These are phyloP conservation scores for Lolium perenne DNA, from an alignment of 176 grass and related monocot species.

Conservation along the genomic window DNA sequence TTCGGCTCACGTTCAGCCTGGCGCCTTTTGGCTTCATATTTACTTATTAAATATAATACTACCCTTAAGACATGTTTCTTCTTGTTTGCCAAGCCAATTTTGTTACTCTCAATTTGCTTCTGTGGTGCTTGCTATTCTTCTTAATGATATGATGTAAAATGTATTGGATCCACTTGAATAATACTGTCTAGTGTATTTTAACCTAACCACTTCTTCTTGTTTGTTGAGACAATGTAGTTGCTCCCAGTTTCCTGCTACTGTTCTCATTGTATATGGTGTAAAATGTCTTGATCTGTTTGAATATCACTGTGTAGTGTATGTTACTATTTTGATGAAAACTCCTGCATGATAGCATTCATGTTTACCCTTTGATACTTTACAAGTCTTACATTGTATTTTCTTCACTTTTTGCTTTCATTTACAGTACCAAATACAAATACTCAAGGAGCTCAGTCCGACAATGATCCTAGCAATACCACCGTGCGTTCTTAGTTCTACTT, in stretches of 20 bases:
- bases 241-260: background rate
- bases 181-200: background rate
- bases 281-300: background rate
- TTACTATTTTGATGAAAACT: background rate
- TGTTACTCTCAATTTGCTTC: constrained; percentile 1
- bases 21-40: background rate
- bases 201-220: background rate
- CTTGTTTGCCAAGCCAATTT: constrained; percentile 27
- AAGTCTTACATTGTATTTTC: constrained; percentile 46
- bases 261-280: background rate
- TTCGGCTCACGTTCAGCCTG: constrained; percentile 16
- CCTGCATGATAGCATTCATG: constrained; percentile 40
- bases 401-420: constrained; percentile 65
- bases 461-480: constrained; percentile 98
- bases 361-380: constrained; percentile 38
- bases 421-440: constrained; percentile 72
- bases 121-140: background rate
- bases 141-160: constrained; percentile 6
- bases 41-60: constrained; percentile 31
- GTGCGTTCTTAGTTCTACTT: constrained; percentile 74
- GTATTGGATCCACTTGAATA: background rate
- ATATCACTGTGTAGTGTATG: background rate
- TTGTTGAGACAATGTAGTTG: constrained; percentile 30
- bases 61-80: background rate
- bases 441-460: constrained; percentile 88